Evolutionary conservation across 768 basidiomycete genomes (phyloP).

Genomic region (Rhodotorula graminis): DNA sequence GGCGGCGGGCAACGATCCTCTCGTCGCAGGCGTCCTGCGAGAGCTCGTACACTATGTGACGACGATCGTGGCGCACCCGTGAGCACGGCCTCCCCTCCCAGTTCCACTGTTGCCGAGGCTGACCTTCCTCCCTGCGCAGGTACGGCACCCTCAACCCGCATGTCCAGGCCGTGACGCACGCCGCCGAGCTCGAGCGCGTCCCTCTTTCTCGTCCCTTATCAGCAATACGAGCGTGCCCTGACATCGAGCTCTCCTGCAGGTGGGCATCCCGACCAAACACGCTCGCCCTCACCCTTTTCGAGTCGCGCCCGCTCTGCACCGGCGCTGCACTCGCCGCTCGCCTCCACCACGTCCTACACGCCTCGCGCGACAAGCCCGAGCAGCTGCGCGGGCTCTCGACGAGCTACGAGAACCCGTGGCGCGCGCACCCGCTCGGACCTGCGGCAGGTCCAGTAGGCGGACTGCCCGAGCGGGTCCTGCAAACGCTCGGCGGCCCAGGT

Average conservation of each 20-base stretch:
- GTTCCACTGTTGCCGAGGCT: no score
- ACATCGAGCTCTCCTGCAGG: background rate
- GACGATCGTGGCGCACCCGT: conserved; percentile 8
- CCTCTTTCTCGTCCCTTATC: background rate
- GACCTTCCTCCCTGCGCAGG: background rate
- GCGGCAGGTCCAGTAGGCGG: background rate
- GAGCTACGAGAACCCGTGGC: conserved; percentile 4
- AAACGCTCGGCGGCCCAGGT: no score
- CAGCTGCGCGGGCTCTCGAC: conserved; percentile 3
- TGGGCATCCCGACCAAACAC: background rate
- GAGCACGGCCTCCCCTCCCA: no score
- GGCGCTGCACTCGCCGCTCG: conserved; percentile 14
- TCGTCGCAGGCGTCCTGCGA: conserved; percentile 2
- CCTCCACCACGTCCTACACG: background rate
- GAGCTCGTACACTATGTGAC: conserved; percentile 8
- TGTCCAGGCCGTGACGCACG: background rate
- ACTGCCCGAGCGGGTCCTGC: background rate
- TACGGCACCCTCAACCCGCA: conserved; percentile 9
- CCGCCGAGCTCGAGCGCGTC: background rate
- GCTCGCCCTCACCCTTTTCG: conserved; percentile 2
- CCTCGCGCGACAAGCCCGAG: background rate
- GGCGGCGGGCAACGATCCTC: background rate
- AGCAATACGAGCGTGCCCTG: background rate
- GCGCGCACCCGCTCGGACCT: conserved; percentile 1
- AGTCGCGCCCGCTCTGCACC: conserved; percentile 1